Evolutionary conservation across 164 flowering plant species (phyloP), one percentile per base, ranked within the genome.

Genomic region (Magnolia changhungtana): DNA sequence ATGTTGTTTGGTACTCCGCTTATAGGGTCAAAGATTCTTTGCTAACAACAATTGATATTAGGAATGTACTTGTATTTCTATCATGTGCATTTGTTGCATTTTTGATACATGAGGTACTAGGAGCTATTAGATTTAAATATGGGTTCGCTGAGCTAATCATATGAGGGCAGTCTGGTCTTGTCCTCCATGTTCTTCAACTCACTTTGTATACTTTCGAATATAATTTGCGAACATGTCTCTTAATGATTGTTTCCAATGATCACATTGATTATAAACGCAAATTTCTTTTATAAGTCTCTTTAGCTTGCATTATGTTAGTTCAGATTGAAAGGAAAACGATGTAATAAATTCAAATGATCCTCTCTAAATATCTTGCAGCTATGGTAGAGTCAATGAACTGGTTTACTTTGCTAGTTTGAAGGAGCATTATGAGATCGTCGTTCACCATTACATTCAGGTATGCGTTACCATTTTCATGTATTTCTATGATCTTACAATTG

Each of bases 381-480:
- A 96, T 84, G 99, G 99, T 66, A 85, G 98, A 78, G 98, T 92
- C 73, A 98, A 96, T 77, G 99, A 96, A 71, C 85, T 96, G 87
- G 98, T 96, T 23, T 96, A 87, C 81, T 96, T 96, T 85, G 97
- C 98, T 75, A 85, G 86, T 83, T 83, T 96, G 71, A 96, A 92
- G 87, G 97, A 89, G 84, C 95, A 93, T 69, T 88, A 93, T 83
- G 99, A 94, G 79, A 93, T 94, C 79, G 99, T 94, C 58, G 82
- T 94, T 81, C 99, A 94, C 78, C 92, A 96, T 82, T 94, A 93
- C 78, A 94, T 96, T 84, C 98, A 96, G 99, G 99, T 96, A 78
- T 63, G 19, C 29, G 31, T 20, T 72, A 14, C 65, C 31, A 61
- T 64, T 19, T 1, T 10, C 8, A 21, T 24, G 45, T 24, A 45